phyloP scores from a whole-genome alignment of 805 yeast genomes.

The Schwanniomyces polymorphus region DNA sequence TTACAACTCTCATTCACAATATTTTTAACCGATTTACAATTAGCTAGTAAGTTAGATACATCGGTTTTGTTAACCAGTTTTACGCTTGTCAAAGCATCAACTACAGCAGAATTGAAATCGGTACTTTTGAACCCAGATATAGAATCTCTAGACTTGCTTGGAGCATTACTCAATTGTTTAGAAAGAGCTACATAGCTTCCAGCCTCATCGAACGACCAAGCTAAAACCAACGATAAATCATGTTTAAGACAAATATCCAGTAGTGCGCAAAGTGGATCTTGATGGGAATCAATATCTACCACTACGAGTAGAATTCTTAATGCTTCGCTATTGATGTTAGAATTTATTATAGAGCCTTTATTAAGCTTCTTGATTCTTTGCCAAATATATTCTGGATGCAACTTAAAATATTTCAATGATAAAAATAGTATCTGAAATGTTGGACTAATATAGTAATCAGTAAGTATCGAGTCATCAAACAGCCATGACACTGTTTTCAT shows the following conservation, averaged over 20 bases:
- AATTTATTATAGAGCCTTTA: constrained; percentile 26
- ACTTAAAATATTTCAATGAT: constrained; percentile 69
- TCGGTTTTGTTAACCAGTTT: constrained; percentile 55
- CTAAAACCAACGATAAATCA: constrained; percentile 48
- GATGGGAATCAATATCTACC: constrained; percentile 63
- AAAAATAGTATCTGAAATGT: constrained; percentile 59
- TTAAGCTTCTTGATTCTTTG: constrained; percentile 48
- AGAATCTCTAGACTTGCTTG: constrained; percentile 20
- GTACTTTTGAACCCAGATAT: constrained; percentile 46
- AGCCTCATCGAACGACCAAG: constrained; percentile 54
- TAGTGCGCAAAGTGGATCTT: constrained; percentile 47
- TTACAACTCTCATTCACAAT: constrained; percentile 34
- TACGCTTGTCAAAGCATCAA: constrained; percentile 46
- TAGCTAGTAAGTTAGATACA: constrained; percentile 50
- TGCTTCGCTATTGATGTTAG: constrained; percentile 37
- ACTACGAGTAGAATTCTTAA: constrained; percentile 59
- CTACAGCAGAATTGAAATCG: constrained; percentile 45
- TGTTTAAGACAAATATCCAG: constrained; percentile 50
- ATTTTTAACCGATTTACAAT: constrained; percentile 43
- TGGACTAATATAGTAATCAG: constrained; percentile 64
- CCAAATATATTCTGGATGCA: constrained; percentile 73
- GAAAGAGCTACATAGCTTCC: constrained; percentile 41
- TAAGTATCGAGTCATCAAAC: constrained; percentile 51
- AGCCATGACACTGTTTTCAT: constrained; percentile 56
- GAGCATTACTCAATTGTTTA: constrained; percentile 37